Conservation (phyloP, 306 rosid genomes). For the Cajanus cajan region DNA sequence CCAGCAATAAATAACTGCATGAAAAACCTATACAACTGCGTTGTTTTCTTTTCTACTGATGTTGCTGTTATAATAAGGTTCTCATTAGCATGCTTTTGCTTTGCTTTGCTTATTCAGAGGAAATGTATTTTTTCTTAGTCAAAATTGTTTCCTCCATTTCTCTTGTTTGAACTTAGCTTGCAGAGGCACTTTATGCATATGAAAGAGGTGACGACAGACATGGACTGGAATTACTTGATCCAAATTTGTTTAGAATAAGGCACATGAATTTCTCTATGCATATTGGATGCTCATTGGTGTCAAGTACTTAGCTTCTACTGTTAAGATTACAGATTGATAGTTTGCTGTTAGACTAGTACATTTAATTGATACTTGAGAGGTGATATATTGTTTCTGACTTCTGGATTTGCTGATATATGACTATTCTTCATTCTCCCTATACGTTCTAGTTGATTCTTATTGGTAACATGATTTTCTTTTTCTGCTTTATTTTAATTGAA, state of each 20-base stretch:
- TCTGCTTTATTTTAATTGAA: neutral
- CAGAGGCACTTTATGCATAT: constrained; percentile 80
- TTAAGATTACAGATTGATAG: neutral
- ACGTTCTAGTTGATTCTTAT: neutral
- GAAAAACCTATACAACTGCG: too few relatives aligned
- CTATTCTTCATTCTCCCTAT: neutral
- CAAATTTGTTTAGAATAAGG: too few relatives aligned
- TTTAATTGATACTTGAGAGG: neutral
- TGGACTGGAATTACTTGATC: constrained; percentile 70
- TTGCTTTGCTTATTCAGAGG: too few relatives aligned
- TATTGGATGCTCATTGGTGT: too few relatives aligned
- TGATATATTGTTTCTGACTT: neutral
- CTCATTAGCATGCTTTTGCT: neutral
- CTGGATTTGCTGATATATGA: neutral
- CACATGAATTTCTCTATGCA: too few relatives aligned
- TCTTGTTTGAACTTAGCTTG: constrained; percentile 58
- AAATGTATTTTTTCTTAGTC: neutral
- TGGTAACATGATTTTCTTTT: neutral
- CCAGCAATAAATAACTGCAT: neutral
- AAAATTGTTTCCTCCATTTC: constrained; percentile 4
- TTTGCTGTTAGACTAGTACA: neutral
- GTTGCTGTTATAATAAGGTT: neutral
- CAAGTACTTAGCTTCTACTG: too few relatives aligned
- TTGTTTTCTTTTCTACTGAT: neutral
- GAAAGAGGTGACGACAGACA: constrained; percentile 58